Conservation (phyloP, 345 rosid species). For the Theobroma cacao region DNA sequence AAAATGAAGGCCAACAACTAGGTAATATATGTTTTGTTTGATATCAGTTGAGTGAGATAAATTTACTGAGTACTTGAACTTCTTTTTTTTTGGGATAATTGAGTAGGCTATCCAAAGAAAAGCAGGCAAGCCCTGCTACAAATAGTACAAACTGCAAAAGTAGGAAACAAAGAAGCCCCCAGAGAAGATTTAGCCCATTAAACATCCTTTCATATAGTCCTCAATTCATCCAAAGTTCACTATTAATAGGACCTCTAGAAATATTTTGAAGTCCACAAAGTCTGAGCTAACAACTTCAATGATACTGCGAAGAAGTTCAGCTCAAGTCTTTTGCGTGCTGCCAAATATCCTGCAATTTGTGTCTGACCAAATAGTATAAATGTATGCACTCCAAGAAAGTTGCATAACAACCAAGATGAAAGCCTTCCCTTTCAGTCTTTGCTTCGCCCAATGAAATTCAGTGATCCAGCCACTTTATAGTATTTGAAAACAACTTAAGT, state of each 20-base stretch:
- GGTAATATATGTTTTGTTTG: neutral
- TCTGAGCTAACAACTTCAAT: too few species aligned
- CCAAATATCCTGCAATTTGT: neutral
- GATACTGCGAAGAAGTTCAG: too few species aligned
- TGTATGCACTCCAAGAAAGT: neutral
- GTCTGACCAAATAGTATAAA: neutral
- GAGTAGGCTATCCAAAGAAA: neutral
- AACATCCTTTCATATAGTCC: too few species aligned
- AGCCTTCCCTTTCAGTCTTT: neutral
- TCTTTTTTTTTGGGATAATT: too few species aligned
- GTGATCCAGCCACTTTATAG: neutral
- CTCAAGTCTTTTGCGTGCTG: too few species aligned
- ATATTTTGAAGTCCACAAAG: too few species aligned
- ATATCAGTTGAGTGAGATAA: too few species aligned
- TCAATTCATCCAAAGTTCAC: too few species aligned
- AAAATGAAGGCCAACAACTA: neutral
- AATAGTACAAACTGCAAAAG: neutral
- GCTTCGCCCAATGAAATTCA: neutral
- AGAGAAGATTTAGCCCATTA: too few species aligned
- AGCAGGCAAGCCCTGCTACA: neutral
- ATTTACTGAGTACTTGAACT: too few species aligned
- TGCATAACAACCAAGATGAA: neutral
- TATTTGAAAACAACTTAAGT: neutral
- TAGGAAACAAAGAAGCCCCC: neutral
- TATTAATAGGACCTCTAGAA: too few species aligned